A percentile compares a stretch with the other conserved stretches of the same genome.
Evolutionary conservation across 805 yeast genomes (phyloP).

Genomic region (Saccharomycopsis capsularis): DNA sequence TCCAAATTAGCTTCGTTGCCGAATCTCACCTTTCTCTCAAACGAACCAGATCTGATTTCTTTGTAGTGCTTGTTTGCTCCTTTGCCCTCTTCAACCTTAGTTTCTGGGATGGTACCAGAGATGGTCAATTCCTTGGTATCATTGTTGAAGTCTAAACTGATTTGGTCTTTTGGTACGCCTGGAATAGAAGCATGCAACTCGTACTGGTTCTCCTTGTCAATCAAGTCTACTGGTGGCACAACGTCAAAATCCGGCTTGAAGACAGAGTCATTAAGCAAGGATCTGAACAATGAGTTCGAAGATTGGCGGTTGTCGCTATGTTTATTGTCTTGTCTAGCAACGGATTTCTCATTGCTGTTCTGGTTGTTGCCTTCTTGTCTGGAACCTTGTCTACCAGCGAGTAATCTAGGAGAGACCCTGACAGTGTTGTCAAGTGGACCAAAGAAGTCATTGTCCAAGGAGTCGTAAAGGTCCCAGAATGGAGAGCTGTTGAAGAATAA

Average conservation of each 20-base stretch:
- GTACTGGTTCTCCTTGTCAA: constrained; percentile 29
- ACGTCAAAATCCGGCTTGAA: constrained; percentile 16
- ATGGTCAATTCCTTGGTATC: constrained; percentile 30
- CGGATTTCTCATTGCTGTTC: neutral
- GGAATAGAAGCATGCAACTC: constrained; percentile 31
- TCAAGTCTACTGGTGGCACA: constrained; percentile 32
- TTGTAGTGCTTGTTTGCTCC: constrained; percentile 16
- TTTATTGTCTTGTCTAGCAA: neutral
- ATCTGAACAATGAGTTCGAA: neutral
- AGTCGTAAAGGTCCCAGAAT: constrained; percentile 1
- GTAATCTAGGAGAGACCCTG: constrained; percentile 10
- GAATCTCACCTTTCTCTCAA: constrained; percentile 29
- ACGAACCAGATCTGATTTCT: constrained; percentile 26
- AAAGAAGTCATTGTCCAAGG: constrained; percentile 8
- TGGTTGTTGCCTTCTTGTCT: neutral
- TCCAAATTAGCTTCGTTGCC: constrained; percentile 28
- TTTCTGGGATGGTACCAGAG: constrained; percentile 25
- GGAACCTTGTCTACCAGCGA: too few relatives aligned
- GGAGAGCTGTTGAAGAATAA: constrained; percentile 1
- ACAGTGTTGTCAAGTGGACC: neutral
- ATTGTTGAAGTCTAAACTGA: constrained; percentile 32
- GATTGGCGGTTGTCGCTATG: neutral
- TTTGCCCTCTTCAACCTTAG: neutral
- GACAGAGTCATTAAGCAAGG: neutral
- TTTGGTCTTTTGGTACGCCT: constrained; percentile 30